Base-by-base conservation (phyloP, 192 early-diverging fungal genomes). In the Rhizophagus sp. region DNA sequence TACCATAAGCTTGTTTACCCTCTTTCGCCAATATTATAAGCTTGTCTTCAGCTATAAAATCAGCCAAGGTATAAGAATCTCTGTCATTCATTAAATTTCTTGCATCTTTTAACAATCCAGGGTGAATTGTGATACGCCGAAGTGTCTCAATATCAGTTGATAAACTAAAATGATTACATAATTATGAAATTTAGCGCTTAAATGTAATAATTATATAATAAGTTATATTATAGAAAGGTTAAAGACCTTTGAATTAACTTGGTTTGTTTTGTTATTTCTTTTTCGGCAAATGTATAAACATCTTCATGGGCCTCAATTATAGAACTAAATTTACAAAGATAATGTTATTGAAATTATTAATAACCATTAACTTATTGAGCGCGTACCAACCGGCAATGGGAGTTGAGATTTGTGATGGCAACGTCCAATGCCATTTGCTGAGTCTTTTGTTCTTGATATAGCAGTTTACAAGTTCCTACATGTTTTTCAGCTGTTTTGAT, bases 391-490 rank as follows among this genome's bases (percentile, higher is more conserved):
- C 70, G 80, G 47, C 81, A 84, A 64, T 90, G 88, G 6, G 86
- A 76, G 36, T 88, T 84, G 19, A 90, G 65, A 82, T 89, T 90
- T 10, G 85, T 84, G 2, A 88, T 34, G 4, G 88, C 89, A 9
- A 88, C 89, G 39, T 84, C 82, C 36, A 90, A 71, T 17, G 89
- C 89, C 81, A 87, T 84, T 36, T 79, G 77, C 66, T 90, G 89
- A 4, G 83, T 73, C 61, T 84, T 83, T 49, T 89, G 85, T 52
- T 88, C 85, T 61, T 81, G 82, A 61, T 85, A 83, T 34, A 88
- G 83, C 10, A 79, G 76, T 71, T 85, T 83, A 30, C 85, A 87
- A 17, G 85, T 15, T 33, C 73, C 73, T 12, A 83, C 76, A 78
- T 90, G 89, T 1, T 68, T 79, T 7, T 67, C 72, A 12, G 83